Evolutionary conservation across 2,329 filamentous ascomycete genomes (phyloP), one percentile per base, ranked within the genome.

Genomic region (Pezicula carpinea): DNA sequence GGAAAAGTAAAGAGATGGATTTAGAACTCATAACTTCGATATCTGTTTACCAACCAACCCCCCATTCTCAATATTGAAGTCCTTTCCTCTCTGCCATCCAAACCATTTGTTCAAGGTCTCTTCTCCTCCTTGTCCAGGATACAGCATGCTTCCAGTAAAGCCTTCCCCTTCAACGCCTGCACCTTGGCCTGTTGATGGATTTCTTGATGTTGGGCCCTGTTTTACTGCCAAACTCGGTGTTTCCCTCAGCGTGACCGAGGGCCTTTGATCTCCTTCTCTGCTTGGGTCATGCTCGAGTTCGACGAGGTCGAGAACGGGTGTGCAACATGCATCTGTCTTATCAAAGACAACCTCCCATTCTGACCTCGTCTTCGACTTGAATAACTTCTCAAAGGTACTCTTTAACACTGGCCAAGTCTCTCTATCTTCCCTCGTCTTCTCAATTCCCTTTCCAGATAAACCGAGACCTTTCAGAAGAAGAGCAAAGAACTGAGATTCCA

Each of bases 341-440:
- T 95, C 88, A 63, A 96, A 97, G 5, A 95, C 71, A 3, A 51
- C 63, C 67, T 96, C 92, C 92, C 92, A 97, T 64, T 95, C 85
- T 0, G 67, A 62, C 29, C 91, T 76, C 4, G 85, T 85, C 69
- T 82, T 89, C 38, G 70, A 66, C 63, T 75, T 80, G 66, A 97
- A 96, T 0, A 70, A 72, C 3, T 62, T 63, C 3, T 75, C 75
- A 55, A 95, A 85, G 3, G 80, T 63, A 1, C 67, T 60, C 43
- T 76, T 75, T 57, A 96, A 73, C 39, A 73, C 76, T 0, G 80
- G 77, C 91, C 90, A 96, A 18, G 75, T 76, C 1, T 56, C 67
- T 46, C 72, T 73, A 57, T 95, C 81, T 31, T 77, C 63, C 34
- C 86, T 71, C 41, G 70, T 70, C 46, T 69, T 66, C 49, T 79